A percentile compares a stretch with the other conserved stretches of the same genome.
phyloP scores from a whole-genome alignment of 1,284 basidiomycete species.

The Cryptococcus sp. region DNA sequence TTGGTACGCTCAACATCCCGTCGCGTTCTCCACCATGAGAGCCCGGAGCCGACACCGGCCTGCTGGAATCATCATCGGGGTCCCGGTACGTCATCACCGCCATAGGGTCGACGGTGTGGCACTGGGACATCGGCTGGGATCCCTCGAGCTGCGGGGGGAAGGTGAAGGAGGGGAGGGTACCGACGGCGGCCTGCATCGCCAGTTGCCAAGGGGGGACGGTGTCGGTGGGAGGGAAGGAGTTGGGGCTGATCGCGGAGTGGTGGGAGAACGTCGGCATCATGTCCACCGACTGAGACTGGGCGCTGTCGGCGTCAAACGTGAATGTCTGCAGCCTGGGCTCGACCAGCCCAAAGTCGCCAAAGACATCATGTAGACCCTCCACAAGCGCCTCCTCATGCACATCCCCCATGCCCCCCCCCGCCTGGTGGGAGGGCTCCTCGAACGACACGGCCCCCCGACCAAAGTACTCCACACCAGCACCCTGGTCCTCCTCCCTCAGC shows the following conservation, averaged over 20 bases:
- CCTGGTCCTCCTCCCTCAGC: constrained; percentile 32
- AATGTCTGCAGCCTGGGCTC: constrained; percentile 14
- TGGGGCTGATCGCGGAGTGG: constrained; percentile 6
- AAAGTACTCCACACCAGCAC: too few species aligned
- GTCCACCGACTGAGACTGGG: constrained; percentile 1
- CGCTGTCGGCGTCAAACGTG: constrained; percentile 16
- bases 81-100: constrained; percentile 21
- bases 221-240: constrained; percentile 5
- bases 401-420: constrained; percentile 1
- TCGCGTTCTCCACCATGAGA: constrained; percentile 22
- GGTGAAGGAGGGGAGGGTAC: constrained; percentile 12
- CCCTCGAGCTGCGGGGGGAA: constrained; percentile 7
- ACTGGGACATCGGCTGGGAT: constrained; percentile 1
- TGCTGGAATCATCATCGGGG: constrained; percentile 38
- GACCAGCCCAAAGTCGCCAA: constrained; percentile 27
- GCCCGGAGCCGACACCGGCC: constrained; percentile 32
- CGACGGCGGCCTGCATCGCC: constrained; percentile 25
- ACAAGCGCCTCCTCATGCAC: constrained; percentile 15
- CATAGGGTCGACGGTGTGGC: constrained; percentile 26
- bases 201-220: constrained; percentile 3
- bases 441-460: constrained; percentile 7
- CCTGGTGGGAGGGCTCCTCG: neutral
- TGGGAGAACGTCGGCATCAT: constrained; percentile 13
- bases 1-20: constrained; percentile 32
- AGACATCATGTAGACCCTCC: constrained; percentile 34